A percentile compares a stretch with the other conserved stretches of the same genome.
Conservation (phyloP, 2,329 filamentous ascomycete genomes). For the Calonectria pauciramosa region DNA sequence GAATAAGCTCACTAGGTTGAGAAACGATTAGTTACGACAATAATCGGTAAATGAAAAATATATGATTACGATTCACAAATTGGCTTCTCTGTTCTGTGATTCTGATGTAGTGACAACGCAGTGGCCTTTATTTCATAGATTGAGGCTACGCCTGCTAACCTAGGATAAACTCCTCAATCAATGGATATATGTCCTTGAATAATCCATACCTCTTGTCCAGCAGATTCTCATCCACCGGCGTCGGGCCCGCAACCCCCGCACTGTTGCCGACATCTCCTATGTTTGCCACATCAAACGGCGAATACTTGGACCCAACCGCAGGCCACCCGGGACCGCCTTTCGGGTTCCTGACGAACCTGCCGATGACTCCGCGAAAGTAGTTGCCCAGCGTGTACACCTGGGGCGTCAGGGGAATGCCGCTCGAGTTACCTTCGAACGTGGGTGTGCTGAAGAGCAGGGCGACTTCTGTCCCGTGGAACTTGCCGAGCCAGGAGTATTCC, state of each 20-base stretch:
- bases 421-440: constrained; percentile 26
- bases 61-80: not conserved
- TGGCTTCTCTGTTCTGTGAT: not conserved
- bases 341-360: constrained; percentile 42
- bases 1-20: not conserved
- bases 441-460: constrained; percentile 41
- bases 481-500: constrained; percentile 40
- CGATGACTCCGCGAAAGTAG: constrained; percentile 42
- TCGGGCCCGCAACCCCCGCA: constrained; percentile 20
- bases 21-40: constrained; percentile 21
- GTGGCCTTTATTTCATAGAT: too few species aligned
- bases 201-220: constrained; percentile 39
- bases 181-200: constrained; percentile 33
- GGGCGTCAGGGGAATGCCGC: constrained; percentile 25
- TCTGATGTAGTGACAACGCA: not conserved
- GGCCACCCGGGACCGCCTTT: constrained; percentile 44
- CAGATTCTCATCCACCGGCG: constrained; percentile 31
- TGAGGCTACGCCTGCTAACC: not conserved
- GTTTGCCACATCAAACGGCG: constrained; percentile 37
- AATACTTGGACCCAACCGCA: constrained; percentile 36
- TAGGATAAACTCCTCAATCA: constrained; percentile 29
- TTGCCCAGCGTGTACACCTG: constrained; percentile 41
- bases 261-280: constrained; percentile 38
- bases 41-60: constrained; percentile 18
- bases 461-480: constrained; percentile 46